Evolutionary conservation across 345 rosid genomes (phyloP).

Genomic region (Euphorbia tirucalli): DNA sequence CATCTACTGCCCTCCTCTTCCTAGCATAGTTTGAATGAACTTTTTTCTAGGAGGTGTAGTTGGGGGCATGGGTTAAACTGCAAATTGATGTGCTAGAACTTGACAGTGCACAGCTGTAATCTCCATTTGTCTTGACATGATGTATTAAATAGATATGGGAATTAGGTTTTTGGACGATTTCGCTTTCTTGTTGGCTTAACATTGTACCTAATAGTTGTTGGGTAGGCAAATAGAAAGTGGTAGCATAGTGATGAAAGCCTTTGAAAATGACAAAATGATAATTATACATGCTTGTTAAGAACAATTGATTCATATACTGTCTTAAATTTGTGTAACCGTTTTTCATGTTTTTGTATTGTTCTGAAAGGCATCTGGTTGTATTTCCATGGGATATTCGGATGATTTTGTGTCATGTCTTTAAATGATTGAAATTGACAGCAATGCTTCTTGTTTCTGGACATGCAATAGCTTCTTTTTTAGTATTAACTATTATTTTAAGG

Average conservation of each 20-base stretch:
- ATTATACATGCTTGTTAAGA: neutral
- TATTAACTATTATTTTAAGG: neutral
- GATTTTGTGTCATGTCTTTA: neutral
- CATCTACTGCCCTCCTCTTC: neutral
- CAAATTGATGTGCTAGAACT: neutral
- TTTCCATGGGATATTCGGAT: neutral
- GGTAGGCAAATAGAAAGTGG: neutral
- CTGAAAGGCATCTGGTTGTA: neutral
- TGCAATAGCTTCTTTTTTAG: conserved; percentile 2
- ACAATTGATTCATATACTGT: neutral
- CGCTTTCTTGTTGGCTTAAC: neutral
- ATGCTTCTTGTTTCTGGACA: neutral
- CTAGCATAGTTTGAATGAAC: neutral
- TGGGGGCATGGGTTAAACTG: neutral
- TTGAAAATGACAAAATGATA: neutral
- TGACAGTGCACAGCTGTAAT: neutral
- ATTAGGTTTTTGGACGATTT: neutral
- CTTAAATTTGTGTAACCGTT: neutral
- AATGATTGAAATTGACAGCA: neutral
- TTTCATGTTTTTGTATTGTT: neutral
- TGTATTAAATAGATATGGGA: neutral
- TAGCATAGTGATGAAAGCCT: neutral
- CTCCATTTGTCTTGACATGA: neutral
- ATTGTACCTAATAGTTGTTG: neutral
- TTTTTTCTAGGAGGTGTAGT: neutral